Percentiles rank a stretch among this genome's conserved stretches.
Conservation (phyloP, 1,284 basidiomycete genomes). For the Ustilago lituana region DNA sequence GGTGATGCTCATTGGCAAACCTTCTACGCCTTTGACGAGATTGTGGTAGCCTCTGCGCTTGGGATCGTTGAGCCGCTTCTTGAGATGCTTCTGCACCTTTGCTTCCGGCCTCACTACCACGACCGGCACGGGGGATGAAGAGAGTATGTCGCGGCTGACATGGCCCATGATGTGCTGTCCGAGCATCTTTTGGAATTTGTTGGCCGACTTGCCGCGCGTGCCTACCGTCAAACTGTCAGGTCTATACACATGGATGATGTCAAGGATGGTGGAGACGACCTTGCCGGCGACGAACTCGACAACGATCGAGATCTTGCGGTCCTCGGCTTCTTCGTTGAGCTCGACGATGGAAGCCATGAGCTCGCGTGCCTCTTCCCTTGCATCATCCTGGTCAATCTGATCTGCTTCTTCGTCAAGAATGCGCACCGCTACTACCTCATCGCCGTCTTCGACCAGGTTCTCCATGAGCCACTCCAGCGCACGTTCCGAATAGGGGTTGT, state of each 20-base stretch:
- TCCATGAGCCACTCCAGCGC: constrained; percentile 73
- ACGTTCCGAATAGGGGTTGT: constrained; percentile 71
- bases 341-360: constrained; percentile 83
- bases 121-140: constrained; percentile 64
- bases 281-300: constrained; percentile 93
- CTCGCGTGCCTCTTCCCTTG: constrained; percentile 86
- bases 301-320: constrained; percentile 87
- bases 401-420: constrained; percentile 85
- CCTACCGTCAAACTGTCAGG: constrained; percentile 95
- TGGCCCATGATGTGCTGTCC: constrained; percentile 62
- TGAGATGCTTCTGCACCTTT: constrained; percentile 64
- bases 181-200: constrained; percentile 64
- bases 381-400: constrained; percentile 75
- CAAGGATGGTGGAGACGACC: constrained; percentile 80
- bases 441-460: constrained; percentile 86
- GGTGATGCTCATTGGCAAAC: constrained; percentile 56
- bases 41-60: constrained; percentile 63
- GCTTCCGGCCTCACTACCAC: constrained; percentile 66
- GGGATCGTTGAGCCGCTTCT: constrained; percentile 63
- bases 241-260: constrained; percentile 88
- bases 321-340: constrained; percentile 81
- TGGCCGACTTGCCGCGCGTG: constrained; percentile 75
- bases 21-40: constrained; percentile 49
- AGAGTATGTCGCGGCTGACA: constrained; percentile 60
- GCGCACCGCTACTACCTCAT: constrained; percentile 90